Evolutionary conservation across 2,329 filamentous ascomycete species (phyloP).

Genomic region (Venturia carpophila): DNA sequence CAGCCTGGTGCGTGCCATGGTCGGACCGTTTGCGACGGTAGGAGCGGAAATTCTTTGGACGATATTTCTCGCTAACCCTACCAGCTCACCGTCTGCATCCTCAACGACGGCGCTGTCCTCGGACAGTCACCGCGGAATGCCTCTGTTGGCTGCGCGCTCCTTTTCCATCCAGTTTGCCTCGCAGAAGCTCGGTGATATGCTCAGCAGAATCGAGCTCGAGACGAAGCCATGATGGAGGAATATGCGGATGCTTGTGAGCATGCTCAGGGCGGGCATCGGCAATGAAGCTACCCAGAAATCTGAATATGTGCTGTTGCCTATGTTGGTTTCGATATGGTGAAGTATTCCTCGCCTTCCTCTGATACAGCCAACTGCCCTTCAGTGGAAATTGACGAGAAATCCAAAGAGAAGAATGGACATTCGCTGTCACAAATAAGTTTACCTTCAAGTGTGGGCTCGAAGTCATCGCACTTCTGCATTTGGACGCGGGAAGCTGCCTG

Average conservation of each 20-base stretch:
- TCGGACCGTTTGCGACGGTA: not conserved
- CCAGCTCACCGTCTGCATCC: not conserved
- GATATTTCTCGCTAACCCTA: not conserved
- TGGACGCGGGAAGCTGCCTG: not conserved
- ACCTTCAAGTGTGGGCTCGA: not conserved
- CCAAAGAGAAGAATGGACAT: too few species aligned
- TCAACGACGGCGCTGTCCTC: not conserved
- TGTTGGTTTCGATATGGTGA: not conserved
- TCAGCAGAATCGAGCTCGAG: too few species aligned
- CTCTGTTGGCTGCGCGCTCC: not conserved
- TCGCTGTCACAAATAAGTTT: not conserved
- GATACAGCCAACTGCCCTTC: not conserved
- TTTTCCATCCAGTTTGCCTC: too few species aligned
- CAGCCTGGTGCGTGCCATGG: conserved; percentile 1
- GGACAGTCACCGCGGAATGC: not conserved
- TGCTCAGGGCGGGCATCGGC: not conserved
- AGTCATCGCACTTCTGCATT: not conserved
- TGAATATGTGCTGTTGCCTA: not conserved
- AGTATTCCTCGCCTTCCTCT: not conserved
- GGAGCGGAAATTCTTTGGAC: not conserved
- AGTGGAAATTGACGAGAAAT: too few species aligned
- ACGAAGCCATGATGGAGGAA: not conserved
- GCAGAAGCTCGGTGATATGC: too few species aligned
- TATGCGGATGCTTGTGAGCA: not conserved
- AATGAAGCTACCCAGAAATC: not conserved